Percentiles rank a stretch among this genome's conserved stretches.
Conservation (phyloP, 2,329 filamentous ascomycete genomes). For the Fusarium siculi region DNA sequence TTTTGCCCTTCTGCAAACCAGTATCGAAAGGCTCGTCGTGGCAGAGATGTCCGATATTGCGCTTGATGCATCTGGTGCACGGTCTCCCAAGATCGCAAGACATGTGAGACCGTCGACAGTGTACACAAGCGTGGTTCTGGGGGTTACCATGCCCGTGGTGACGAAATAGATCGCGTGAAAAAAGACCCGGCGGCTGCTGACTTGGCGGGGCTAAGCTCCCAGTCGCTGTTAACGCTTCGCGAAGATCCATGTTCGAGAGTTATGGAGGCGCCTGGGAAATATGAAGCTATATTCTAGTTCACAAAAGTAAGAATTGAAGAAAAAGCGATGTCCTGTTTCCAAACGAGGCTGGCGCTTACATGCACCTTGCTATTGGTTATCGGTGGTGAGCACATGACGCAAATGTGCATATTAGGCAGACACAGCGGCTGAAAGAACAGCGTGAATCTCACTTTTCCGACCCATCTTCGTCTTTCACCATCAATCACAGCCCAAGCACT, state of each 20-base stretch:
- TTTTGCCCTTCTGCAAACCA: not conserved
- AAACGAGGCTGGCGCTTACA: not conserved
- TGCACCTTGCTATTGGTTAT: not conserved
- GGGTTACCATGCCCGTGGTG: accelerated
- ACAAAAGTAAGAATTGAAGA: accelerated
- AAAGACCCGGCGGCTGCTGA: not conserved
- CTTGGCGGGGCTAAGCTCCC: too few relatives aligned
- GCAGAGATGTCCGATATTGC: not conserved
- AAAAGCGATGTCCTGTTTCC: too few relatives aligned
- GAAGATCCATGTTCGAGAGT: not conserved
- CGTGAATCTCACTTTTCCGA: not conserved
- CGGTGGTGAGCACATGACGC: not conserved
- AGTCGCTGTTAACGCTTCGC: too few relatives aligned
- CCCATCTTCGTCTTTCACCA: accelerated
- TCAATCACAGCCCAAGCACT: accelerated
- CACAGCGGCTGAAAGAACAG: not conserved
- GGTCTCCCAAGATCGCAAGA: not conserved
- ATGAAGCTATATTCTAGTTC: accelerated
- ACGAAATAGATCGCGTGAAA: accelerated
- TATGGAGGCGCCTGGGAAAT: accelerated
- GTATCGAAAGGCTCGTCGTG: not conserved
- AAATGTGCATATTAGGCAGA: not conserved
- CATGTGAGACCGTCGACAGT: not conserved
- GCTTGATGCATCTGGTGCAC: not conserved
- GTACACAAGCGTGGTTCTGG: not conserved